Conservation (phyloP, 345 rosid genomes). For the Erysimum cheiranthoides region DNA sequence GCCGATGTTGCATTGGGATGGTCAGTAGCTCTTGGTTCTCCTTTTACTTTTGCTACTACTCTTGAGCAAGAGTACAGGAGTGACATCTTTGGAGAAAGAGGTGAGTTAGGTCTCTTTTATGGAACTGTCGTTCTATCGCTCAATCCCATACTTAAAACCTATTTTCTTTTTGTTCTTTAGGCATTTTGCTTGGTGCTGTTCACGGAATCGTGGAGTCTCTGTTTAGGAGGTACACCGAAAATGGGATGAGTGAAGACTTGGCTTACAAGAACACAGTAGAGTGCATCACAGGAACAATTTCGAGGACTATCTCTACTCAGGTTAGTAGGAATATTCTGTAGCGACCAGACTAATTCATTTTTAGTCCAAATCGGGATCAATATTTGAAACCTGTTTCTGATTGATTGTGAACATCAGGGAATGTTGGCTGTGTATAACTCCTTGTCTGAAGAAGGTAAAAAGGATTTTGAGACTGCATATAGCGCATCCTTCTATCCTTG, state of each 20-base stretch:
- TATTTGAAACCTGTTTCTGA: background rate
- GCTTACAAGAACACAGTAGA: constrained; percentile 94
- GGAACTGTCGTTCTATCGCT: background rate
- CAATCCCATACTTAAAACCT: constrained; percentile 6
- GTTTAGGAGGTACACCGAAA: constrained; percentile 79
- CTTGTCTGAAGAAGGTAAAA: constrained; percentile 74
- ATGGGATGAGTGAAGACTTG: constrained; percentile 74
- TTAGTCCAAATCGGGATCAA: background rate
- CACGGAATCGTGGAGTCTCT: constrained; percentile 86
- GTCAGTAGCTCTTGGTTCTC: constrained; percentile 95
- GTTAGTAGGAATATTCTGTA: constrained; percentile 46
- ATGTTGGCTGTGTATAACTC: constrained; percentile 91
- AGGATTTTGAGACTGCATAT: constrained; percentile 76
- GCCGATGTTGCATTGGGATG: constrained; percentile 89
- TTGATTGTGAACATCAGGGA: constrained; percentile 54
- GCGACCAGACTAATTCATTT: background rate
- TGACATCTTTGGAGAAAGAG: constrained; percentile 95
- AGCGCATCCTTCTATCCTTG: constrained; percentile 84
- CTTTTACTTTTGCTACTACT: constrained; percentile 86
- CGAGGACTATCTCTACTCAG: constrained; percentile 83
- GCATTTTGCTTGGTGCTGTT: constrained; percentile 89
- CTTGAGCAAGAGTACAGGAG: constrained; percentile 94
- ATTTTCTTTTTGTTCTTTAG: constrained; percentile 35
- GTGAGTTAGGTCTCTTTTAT: constrained; percentile 45
- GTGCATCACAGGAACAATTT: constrained; percentile 82